A percentile compares a stretch with the other conserved stretches of the same genome.
These are phyloP conservation scores for Saprolegnia diclina DNA, from an alignment of 352 stramenopile genomes.

Conservation along the genomic window DNA sequence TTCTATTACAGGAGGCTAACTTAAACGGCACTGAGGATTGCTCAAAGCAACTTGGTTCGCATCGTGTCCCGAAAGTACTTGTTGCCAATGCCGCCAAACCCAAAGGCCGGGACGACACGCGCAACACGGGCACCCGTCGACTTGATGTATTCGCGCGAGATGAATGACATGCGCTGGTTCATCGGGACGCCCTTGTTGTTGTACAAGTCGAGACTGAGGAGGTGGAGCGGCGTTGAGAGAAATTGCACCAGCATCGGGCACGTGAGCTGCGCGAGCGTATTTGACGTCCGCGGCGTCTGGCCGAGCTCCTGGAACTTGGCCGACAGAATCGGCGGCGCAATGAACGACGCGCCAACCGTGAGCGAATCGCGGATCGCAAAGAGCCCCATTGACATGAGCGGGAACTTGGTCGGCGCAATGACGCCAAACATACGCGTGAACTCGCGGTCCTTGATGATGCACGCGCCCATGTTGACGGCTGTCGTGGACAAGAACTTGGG, in stretches of 20 bases:
- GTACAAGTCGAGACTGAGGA: constrained; percentile 86
- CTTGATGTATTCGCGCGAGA: constrained; percentile 80
- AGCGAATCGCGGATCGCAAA: constrained; percentile 84
- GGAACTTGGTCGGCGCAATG: constrained; percentile 66
- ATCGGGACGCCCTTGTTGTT: constrained; percentile 53
- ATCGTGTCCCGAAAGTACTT: constrained; percentile 26
- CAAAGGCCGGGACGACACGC: constrained; percentile 85
- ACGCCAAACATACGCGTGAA: constrained; percentile 90
- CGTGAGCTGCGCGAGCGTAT: constrained; percentile 67
- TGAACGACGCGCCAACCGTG: constrained; percentile 85
- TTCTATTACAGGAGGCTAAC: neutral
- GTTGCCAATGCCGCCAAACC: constrained; percentile 86
- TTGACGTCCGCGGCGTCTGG: constrained; percentile 47
- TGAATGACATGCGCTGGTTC: constrained; percentile 43
- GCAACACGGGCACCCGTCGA: constrained; percentile 76
- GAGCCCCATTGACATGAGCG: constrained; percentile 69
- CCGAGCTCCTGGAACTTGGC: constrained; percentile 49
- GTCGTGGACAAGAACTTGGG: constrained; percentile 87
- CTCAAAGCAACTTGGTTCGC: constrained; percentile 2
- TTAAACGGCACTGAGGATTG: neutral
- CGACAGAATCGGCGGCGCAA: constrained; percentile 58
- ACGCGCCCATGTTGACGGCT: constrained; percentile 87
- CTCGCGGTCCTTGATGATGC: constrained; percentile 87
- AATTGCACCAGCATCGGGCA: constrained; percentile 84
- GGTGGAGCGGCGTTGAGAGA: constrained; percentile 83